Evolutionary conservation across 2,329 filamentous ascomycete genomes (phyloP), one percentile per base, ranked within the genome.

Genomic region (Aspergillus neoniger): DNA sequence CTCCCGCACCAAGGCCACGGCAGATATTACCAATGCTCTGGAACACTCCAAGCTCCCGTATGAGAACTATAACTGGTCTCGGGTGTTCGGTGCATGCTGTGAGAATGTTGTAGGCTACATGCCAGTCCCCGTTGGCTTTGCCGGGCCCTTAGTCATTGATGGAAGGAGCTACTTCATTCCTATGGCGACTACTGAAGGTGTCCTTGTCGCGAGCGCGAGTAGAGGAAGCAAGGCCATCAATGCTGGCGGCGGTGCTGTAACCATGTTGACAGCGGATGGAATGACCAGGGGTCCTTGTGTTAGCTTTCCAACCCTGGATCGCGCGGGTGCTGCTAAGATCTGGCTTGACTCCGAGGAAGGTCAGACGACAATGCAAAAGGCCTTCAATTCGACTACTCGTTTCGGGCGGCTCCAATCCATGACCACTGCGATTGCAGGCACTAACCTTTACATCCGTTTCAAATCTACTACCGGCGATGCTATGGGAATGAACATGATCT

Each of bases 401-500:
- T 99, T 97, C 71, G 95, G 95, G 49, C 88, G 95, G 67, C 83
- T 99, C 8, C 90, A 96, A 74, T 83, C 83, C 30, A 90, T 98
- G 83, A 98, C 96, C 84, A 96, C 92, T 32, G 90, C 93, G 1
- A 85, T 99, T 59, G 95, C 95, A 3, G 95, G 95, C 44, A 98
- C 94, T 7, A 92, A 97, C 75, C 86, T 99, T 41, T 99, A 96
- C 75, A 93, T 98, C 65, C 91, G 95, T 25, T 99, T 99, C 87
- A 96, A 96, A 85, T 96, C 95, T 1, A 98, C 93, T 1, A 99
- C 95, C 6, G 95, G 95, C 69, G 95, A 99, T 74, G 95, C 95
- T 61, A 99, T 99, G 95, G 95, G 95, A 65, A 99, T 99, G 95
- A 99, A 99, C 84, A 99, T 99, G 95, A 99, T 99, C 65, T 97